phyloP scores from a whole-genome alignment of 140 eudicot species.

The Bidens hawaiensis region DNA sequence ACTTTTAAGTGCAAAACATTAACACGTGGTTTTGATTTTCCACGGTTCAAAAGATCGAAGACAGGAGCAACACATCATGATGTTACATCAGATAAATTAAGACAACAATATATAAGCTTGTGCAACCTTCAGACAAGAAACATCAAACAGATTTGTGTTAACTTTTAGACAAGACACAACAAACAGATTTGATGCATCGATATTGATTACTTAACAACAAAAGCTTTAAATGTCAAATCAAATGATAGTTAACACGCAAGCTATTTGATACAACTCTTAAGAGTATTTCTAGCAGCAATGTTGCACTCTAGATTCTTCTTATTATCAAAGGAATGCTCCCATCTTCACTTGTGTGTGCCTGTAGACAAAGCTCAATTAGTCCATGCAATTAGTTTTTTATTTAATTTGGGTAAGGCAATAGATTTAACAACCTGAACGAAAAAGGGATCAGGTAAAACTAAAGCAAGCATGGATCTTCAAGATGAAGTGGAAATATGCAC shows the following conservation, averaged over 20 bases:
- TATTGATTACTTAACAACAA: not conserved
- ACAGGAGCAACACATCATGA: no score
- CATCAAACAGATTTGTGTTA: not conserved
- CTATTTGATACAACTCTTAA: not conserved
- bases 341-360: not conserved
- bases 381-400: not conserved
- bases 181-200: not conserved
- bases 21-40: no score
- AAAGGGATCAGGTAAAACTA: not conserved
- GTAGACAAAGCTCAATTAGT: slow-evolving; percentile 1
- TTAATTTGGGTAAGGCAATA: not conserved
- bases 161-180: not conserved
- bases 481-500: not conserved
- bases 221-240: not conserved
- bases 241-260: not conserved
- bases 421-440: not conserved
- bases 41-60: no score
- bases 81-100: no score
- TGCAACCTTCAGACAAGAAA: not conserved
- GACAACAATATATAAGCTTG: no score
- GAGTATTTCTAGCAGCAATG: not conserved
- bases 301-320: not conserved
- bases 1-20: no score
- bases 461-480: no score
- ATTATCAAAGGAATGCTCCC: not conserved